Evolutionary conservation across 2,329 filamentous ascomycete genomes (phyloP).

Genomic region (Pseudocercospora crystallina): DNA sequence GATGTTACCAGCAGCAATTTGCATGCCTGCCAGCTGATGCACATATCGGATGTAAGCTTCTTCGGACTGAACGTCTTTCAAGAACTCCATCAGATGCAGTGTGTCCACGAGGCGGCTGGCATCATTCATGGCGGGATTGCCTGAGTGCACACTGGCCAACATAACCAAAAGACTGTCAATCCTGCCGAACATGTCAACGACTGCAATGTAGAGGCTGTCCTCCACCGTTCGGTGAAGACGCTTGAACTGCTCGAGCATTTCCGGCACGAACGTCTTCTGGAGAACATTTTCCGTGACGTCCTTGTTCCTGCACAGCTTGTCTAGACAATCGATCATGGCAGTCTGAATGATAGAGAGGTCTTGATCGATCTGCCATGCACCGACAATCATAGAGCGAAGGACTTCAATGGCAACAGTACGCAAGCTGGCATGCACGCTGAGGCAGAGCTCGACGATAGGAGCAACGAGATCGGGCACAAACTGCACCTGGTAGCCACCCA

Average conservation of each 20-base stretch:
- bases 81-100: constrained; percentile 88
- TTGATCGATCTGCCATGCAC: constrained; percentile 94
- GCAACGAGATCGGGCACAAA: constrained; percentile 91
- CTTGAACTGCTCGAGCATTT: constrained; percentile 79
- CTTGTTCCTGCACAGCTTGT: constrained; percentile 77
- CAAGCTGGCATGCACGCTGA: constrained; percentile 91
- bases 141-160: constrained; percentile 82
- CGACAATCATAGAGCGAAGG: constrained; percentile 95
- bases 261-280: constrained; percentile 87
- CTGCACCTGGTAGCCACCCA: constrained; percentile 97
- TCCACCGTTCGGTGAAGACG: constrained; percentile 64
- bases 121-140: constrained; percentile 62
- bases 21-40: constrained; percentile 80
- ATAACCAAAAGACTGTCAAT: constrained; percentile 90
- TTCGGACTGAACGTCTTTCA: constrained; percentile 94
- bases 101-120: constrained; percentile 84
- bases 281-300: constrained; percentile 82
- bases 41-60: constrained; percentile 97
- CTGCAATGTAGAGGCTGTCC: constrained; percentile 71
- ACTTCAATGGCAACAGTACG: constrained; percentile 89
- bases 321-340: constrained; percentile 93
- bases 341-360: constrained; percentile 89
- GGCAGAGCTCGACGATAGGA: constrained; percentile 87
- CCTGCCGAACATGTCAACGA: constrained; percentile 77
- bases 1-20: constrained; percentile 72